phyloP scores from a whole-genome alignment of 257 asterid genomes.

The Solanum rostratum region DNA sequence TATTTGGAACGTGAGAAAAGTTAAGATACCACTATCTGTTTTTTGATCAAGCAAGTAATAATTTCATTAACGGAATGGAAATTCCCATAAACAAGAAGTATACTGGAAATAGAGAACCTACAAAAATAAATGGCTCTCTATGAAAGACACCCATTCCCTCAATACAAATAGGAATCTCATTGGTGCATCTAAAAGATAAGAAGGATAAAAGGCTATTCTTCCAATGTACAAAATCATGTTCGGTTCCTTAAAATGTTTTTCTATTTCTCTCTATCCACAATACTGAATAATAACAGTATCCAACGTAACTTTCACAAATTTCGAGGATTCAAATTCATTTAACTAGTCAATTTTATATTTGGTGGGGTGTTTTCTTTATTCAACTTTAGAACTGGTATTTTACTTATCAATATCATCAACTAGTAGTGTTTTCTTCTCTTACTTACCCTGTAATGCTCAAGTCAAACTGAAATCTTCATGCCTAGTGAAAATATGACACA shows the following conservation, averaged over 20 bases:
- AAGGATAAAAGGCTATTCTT: not conserved
- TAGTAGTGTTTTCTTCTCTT: not conserved
- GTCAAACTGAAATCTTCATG: not conserved
- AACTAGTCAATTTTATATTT: not conserved
- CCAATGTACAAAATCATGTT: not conserved
- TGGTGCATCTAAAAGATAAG: not conserved
- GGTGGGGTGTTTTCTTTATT: not conserved
- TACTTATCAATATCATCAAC: not conserved
- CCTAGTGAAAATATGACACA: not conserved
- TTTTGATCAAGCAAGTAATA: not conserved
- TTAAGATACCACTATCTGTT: not conserved
- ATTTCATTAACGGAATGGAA: not conserved
- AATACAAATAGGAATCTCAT: not conserved
- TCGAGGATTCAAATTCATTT: not conserved
- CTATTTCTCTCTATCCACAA: not conserved
- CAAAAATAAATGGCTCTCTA: not conserved
- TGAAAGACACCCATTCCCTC: not conserved
- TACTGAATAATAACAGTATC: not conserved
- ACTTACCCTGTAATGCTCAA: not conserved
- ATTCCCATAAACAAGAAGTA: not conserved
- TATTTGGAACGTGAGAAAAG: not conserved
- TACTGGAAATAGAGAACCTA: not conserved
- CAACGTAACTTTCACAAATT: not conserved
- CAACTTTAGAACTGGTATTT: not conserved
- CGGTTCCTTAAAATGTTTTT: not conserved